Conservation (phyloP, 75 land plant genomes). For the Pseudotsuga menziesii region DNA sequence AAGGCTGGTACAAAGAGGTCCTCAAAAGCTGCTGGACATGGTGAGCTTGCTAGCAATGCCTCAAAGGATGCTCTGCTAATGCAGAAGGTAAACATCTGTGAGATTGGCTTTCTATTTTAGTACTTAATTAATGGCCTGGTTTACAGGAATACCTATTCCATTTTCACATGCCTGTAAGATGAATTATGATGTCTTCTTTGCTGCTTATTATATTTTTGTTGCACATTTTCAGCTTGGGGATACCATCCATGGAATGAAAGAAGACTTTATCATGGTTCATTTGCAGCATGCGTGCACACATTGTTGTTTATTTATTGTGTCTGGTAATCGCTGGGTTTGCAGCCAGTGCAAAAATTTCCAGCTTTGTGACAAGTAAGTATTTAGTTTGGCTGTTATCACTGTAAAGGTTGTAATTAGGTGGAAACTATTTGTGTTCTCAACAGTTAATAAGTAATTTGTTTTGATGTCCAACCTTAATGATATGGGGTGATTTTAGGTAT, state of each 20-base stretch:
- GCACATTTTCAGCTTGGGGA: conserved; percentile 11
- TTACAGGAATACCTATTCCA: background rate
- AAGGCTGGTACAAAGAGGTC: conserved; percentile 73
- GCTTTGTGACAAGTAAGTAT: conserved; percentile 17
- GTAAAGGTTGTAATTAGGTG: too few relatives aligned
- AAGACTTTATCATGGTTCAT: conserved; percentile 24
- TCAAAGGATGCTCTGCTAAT: conserved; percentile 88
- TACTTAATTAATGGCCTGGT: background rate
- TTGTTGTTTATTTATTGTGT: conserved; percentile 13
- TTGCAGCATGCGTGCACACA: conserved; percentile 15
- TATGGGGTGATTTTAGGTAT: too few relatives aligned
- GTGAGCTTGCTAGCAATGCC: conserved; percentile 75
- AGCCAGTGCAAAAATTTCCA: conserved; percentile 12
- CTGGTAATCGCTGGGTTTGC: conserved; percentile 18
- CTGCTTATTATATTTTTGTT: conserved; percentile 1
- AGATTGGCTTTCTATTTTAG: background rate
- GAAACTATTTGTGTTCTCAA: too few relatives aligned
- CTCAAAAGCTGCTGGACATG: conserved; percentile 77
- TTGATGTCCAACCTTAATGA: too few relatives aligned
- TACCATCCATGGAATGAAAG: conserved; percentile 16
- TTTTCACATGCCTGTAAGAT: background rate
- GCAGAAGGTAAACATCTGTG: conserved; percentile 54
- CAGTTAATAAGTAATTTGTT: too few relatives aligned
- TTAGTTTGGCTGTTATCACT: too few relatives aligned
- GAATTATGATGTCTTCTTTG: background rate